Evolutionary conservation across 768 basidiomycete genomes (phyloP).

Genomic region (Scleroderma bovista): DNA sequence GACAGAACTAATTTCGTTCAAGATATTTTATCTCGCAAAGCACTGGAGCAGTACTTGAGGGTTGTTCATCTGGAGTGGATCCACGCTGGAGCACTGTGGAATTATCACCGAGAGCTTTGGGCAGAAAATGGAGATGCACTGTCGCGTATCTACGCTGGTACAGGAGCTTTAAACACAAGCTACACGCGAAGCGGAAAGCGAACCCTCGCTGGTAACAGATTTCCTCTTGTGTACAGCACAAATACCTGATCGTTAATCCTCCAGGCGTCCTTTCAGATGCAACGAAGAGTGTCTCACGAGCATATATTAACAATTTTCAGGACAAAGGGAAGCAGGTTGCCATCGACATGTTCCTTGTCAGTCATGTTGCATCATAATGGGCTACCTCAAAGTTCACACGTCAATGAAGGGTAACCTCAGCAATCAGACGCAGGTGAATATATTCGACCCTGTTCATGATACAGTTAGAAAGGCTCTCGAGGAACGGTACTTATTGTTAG

Average conservation of each 20-base stretch:
- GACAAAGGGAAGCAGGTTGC: constrained; percentile 92
- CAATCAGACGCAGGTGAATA: constrained; percentile 79
- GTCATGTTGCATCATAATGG: constrained; percentile 20
- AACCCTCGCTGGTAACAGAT: constrained; percentile 68
- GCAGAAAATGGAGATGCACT: constrained; percentile 95
- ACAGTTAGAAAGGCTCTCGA: constrained; percentile 68
- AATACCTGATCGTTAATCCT: constrained; percentile 6
- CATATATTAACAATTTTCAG: constrained; percentile 97
- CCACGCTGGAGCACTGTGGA: constrained; percentile 66
- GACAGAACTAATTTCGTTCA: constrained; percentile 98
- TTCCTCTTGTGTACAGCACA: neutral
- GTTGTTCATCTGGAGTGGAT: constrained; percentile 78
- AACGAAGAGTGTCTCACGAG: constrained; percentile 91
- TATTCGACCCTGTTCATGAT: constrained; percentile 93
- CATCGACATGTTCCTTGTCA: constrained; percentile 91
- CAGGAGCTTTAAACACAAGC: constrained; percentile 90
- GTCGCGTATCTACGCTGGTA: constrained; percentile 91
- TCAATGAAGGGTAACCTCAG: constrained; percentile 79
- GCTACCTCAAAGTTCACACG: constrained; percentile 4
- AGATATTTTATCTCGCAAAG: constrained; percentile 82
- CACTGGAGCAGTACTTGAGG: constrained; percentile 76
- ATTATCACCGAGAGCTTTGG: constrained; percentile 89
- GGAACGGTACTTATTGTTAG: constrained; percentile 45
- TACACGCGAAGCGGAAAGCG: constrained; percentile 94
- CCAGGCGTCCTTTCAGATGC: constrained; percentile 90